phyloP scores from a whole-genome alignment of 208 protist species.

The Trypanosoma melophagium region DNA sequence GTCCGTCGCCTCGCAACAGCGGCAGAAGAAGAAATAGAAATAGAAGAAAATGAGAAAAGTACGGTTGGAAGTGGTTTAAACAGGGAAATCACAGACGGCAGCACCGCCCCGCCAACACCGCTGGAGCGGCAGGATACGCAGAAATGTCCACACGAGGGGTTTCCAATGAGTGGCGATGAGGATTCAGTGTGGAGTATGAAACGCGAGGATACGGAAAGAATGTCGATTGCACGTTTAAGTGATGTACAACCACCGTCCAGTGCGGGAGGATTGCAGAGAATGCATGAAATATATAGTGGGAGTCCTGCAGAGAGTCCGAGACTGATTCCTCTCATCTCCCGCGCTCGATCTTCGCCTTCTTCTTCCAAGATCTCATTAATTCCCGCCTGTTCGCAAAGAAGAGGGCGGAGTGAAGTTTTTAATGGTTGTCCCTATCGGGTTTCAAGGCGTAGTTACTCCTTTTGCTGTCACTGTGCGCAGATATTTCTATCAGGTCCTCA shows the following conservation, averaged over 20 bases:
- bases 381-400: neutral
- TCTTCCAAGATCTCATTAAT: neutral
- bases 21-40: no score
- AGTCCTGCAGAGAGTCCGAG: neutral
- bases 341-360: neutral
- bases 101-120: constrained; percentile 2
- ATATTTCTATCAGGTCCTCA: neutral
- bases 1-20: constrained; percentile 1
- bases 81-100: no score
- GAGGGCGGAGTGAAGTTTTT: neutral
- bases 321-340: neutral
- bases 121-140: neutral
- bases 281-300: neutral
- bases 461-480: neutral
- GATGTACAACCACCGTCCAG: no score
- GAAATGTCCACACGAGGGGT: no score
- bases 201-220: no score
- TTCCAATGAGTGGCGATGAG: no score
- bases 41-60: neutral
- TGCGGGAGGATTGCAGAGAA: no score
- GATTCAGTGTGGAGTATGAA: no score
- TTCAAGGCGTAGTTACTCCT: neutral
- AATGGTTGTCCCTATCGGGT: neutral
- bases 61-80: neutral
- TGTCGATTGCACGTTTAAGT: no score